Percentiles rank a stretch among this genome's conserved stretches.
These are phyloP conservation scores for Hibiscus mutabilis DNA, from an alignment of 345 rosid species.

Conservation along the genomic window DNA sequence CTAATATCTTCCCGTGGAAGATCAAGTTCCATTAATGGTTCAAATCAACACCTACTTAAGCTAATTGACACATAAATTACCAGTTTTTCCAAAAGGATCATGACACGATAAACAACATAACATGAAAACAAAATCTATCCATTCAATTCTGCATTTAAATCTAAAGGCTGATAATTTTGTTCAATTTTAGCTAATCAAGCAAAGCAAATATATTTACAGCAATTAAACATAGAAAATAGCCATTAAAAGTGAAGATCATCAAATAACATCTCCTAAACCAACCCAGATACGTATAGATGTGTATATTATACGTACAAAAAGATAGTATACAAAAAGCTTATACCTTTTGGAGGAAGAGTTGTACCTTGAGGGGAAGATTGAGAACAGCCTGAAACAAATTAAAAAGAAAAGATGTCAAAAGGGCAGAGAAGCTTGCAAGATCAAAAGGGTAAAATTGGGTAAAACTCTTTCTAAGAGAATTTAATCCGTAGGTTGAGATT, in stretches of 20 bases:
- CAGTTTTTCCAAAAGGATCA: background rate
- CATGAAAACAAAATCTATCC: background rate
- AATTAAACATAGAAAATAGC: background rate
- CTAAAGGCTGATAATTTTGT: background rate
- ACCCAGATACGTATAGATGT: background rate
- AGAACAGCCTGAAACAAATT: constrained; percentile 15
- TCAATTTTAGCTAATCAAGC: background rate
- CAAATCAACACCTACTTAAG: background rate
- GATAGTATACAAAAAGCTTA: background rate
- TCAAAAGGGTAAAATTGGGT: constrained; percentile 15
- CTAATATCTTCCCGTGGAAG: background rate
- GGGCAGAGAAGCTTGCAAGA: constrained; percentile 17
- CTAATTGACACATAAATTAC: background rate
- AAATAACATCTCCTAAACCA: background rate
- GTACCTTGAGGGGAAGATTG: constrained; percentile 16
- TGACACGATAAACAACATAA: background rate
- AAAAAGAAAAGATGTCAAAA: constrained; percentile 5
- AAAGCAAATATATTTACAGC: background rate
- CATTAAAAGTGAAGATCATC: background rate
- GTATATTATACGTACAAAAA: background rate
- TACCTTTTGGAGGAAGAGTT: constrained; percentile 17
- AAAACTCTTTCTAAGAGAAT: background rate
- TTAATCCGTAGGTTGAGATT: background rate
- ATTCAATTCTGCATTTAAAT: background rate
- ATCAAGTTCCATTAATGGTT: background rate